Base-by-base conservation (phyloP, 805 yeast species). In the Wickerhamomyces alni region DNA sequence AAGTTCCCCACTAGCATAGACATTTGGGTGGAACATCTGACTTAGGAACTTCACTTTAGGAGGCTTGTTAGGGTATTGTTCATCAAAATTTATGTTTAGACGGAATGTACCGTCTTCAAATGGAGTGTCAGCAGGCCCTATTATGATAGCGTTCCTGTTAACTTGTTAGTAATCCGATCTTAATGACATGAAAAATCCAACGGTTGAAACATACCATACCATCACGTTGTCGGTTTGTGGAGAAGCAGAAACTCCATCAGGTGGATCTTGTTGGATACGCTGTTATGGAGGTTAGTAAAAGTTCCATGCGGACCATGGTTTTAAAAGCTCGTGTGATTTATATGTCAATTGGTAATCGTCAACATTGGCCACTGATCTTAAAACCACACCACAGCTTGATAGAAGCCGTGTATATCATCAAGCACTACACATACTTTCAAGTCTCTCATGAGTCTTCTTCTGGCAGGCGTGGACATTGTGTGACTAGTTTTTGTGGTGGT, bases 21-120 rank as follows among this genome's bases (percentile, higher is more conserved):
- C 98, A 58, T 93, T 93, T 3, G 99, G 99, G 59, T 93, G 99
- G 62, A 93, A 93, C 96, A 93, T 93, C 54, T 86, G 91, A 45
- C 91, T 81, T 30, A 89, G 69, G 59, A 93, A 93, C 59, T 86
- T 83, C 33, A 93, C 99, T 41, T 75, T 70, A 2, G 99, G 99
- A 17, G 99, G 98, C 56, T 93, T 93, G 55, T 91, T 89, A 4
- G 99, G 99, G 56, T 93, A 93, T 57, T 88, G 96, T 65, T 93
- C 99, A 59, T 88, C 96, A 59, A 93, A 93, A 52, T 86, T 91
- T 50, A 93, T 63, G 39, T 80, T 72, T 44, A 93, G 69, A 43
- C 95, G 74, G 63, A 93, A 93, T 0, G 98, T 93, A 12, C 99
- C 99, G 58, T 93, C 99, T 61, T 93, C 99, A 58, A 87, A 93